phyloP scores from a whole-genome alignment of 768 basidiomycete species.

The Zangia roseola region DNA sequence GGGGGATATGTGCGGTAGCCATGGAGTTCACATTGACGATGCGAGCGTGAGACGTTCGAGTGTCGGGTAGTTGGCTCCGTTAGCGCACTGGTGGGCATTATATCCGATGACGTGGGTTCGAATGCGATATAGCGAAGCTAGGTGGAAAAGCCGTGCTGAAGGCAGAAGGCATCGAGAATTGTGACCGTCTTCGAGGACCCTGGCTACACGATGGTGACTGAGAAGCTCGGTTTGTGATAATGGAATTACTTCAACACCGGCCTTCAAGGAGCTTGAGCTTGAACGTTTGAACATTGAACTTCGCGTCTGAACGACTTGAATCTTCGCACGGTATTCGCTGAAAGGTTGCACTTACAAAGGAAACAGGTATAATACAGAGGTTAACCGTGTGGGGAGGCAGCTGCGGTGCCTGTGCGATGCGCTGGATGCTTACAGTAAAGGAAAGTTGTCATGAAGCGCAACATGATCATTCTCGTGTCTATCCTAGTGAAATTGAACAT shows the following conservation, averaged over 20 bases:
- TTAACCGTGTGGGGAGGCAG: constrained; percentile 16
- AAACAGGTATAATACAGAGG: constrained; percentile 12
- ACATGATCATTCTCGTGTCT: too few species aligned
- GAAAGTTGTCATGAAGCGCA: background rate
- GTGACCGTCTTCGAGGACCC: constrained; percentile 1
- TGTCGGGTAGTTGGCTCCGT: background rate
- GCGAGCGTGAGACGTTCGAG: background rate
- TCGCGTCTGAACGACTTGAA: too few species aligned
- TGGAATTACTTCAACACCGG: too few species aligned
- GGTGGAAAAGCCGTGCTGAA: background rate
- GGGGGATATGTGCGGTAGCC: constrained; percentile 3
- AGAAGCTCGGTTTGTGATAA: background rate
- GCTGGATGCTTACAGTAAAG: constrained; percentile 21
- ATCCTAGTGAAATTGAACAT: too few species aligned
- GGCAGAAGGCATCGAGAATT: constrained; percentile 1
- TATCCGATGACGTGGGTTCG: constrained; percentile 4
- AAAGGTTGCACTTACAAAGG: too few species aligned
- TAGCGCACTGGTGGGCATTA: constrained; percentile 5
- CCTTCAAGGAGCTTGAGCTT: too few species aligned
- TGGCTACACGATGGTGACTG: background rate
- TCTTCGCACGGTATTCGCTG: too few species aligned
- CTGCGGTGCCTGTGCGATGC: constrained; percentile 14
- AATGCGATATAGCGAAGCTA: background rate
- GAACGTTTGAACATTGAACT: too few species aligned
- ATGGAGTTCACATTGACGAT: background rate